Conservation (phyloP, 257 asterid species). For the Ilex aquifolium region DNA sequence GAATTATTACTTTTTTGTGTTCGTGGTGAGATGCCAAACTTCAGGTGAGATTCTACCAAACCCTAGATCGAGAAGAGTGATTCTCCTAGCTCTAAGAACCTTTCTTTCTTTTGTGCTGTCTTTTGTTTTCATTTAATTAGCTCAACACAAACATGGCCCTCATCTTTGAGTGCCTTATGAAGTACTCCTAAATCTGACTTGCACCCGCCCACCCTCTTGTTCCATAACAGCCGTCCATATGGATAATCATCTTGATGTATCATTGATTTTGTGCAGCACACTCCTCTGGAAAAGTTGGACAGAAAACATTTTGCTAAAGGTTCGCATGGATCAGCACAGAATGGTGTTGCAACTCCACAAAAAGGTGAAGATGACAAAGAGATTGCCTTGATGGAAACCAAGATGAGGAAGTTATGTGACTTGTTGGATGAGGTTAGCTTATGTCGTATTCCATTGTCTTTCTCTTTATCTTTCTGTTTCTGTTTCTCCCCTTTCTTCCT, state of each 20-base stretch:
- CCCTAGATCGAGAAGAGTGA: too few species aligned
- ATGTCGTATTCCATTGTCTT: conserved; percentile 7
- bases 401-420: conserved; percentile 71
- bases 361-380: conserved; percentile 64
- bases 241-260: conserved; percentile 12
- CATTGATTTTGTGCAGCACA: conserved; percentile 43
- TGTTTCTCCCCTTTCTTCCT: neutral
- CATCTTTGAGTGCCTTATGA: too few species aligned
- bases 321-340: conserved; percentile 44
- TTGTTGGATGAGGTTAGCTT: conserved; percentile 65
- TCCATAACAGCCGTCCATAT: neutral
- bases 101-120: too few species aligned
- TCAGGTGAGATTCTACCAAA: too few species aligned
- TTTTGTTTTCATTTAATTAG: too few species aligned
- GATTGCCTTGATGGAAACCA: conserved; percentile 80
- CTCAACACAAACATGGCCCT: too few species aligned
- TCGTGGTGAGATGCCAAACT: too few species aligned
- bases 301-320: conserved; percentile 78
- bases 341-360: conserved; percentile 37
- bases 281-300: conserved; percentile 78
- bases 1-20: too few species aligned
- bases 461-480: conserved; percentile 1
- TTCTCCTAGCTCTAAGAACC: too few species aligned
- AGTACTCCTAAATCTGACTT: too few species aligned
- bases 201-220: too few species aligned